These are phyloP conservation scores for Chamaecrista fasciculata DNA, from an alignment of 306 rosid species.

Conservation along the genomic window DNA sequence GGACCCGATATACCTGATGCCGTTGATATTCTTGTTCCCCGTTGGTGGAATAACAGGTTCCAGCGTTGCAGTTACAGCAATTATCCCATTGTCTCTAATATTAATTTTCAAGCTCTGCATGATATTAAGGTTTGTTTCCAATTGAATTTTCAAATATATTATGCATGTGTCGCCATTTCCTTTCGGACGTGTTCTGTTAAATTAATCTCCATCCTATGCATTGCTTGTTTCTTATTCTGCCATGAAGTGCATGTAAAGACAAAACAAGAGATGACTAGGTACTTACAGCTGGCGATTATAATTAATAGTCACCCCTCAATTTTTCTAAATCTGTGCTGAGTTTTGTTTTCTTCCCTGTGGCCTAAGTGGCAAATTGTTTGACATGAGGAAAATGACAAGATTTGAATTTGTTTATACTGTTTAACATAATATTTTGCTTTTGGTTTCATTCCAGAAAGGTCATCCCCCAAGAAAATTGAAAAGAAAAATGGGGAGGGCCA, in stretches of 20 bases:
- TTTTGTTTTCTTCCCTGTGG: conserved; percentile 22
- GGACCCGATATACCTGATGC: conserved; percentile 81
- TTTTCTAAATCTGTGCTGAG: not conserved
- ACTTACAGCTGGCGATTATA: conserved; percentile 21
- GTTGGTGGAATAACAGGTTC: conserved; percentile 92
- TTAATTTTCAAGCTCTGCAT: conserved; percentile 41
- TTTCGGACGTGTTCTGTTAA: not conserved
- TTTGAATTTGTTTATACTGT: not conserved
- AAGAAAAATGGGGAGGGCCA: not conserved
- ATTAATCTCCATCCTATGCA: not conserved
- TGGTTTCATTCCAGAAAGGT: conserved; percentile 5
- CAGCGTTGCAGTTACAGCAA: conserved; percentile 97
- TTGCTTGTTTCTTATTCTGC: conserved; percentile 25
- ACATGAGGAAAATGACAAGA: not conserved
- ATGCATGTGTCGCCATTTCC: not conserved
- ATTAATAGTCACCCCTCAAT: conserved; percentile 4
- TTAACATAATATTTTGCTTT: conserved; percentile 16
- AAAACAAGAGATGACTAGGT: conserved; percentile 33
- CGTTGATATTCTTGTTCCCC: conserved; percentile 77
- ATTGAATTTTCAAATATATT: not conserved
- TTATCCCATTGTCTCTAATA: conserved; percentile 60
- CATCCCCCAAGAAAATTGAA: not conserved
- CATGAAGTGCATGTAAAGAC: conserved; percentile 1
- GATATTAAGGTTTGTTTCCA: conserved; percentile 61
- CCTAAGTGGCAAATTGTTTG: not conserved